These are phyloP conservation scores for Ephemerocybe angulata DNA, from an alignment of 768 basidiomycete genomes.

Conservation along the genomic window DNA sequence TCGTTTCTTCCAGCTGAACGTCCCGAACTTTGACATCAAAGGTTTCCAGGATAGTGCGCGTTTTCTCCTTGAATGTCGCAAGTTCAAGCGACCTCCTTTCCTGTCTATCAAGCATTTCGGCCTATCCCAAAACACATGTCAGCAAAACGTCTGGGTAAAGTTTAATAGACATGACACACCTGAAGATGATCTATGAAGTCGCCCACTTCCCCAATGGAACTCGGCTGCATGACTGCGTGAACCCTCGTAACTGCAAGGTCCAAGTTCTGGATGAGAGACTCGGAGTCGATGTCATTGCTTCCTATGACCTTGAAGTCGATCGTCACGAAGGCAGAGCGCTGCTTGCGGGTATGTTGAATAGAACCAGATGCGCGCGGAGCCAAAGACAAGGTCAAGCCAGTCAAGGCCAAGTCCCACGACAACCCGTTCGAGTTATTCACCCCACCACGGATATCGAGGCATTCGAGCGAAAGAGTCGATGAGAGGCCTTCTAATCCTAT, in stretches of 20 bases:
- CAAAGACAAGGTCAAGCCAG: conserved; percentile 80
- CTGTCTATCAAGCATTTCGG: conserved; percentile 69
- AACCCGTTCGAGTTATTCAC: conserved; percentile 44
- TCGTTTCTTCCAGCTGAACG: conserved; percentile 28
- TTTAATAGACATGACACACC: conserved; percentile 35
- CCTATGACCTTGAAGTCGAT: conserved; percentile 62
- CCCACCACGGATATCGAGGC: conserved; percentile 66
- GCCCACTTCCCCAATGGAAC: conserved; percentile 85
- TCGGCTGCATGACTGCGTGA: conserved; percentile 92
- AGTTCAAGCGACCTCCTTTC: conserved; percentile 77
- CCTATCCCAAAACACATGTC: conserved; percentile 33
- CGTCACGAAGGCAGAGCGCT: conserved; percentile 77
- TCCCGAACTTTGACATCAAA: conserved; percentile 64
- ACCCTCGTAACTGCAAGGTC: conserved; percentile 66
- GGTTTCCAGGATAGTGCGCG: conserved; percentile 64
- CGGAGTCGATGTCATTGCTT: conserved; percentile 20
- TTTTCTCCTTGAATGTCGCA: conserved; percentile 80
- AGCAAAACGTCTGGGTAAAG: neutral
- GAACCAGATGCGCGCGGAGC: conserved; percentile 50
- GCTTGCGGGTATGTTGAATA: conserved; percentile 52
- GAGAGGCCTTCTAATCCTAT: conserved; percentile 72
- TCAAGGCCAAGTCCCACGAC: conserved; percentile 66
- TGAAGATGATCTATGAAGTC: conserved; percentile 87
- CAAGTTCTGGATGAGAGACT: conserved; percentile 32
- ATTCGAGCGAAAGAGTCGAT: conserved; percentile 72